Evolutionary conservation across 2,329 filamentous ascomycete species (phyloP).

Genomic region (Neurospora sp.): DNA sequence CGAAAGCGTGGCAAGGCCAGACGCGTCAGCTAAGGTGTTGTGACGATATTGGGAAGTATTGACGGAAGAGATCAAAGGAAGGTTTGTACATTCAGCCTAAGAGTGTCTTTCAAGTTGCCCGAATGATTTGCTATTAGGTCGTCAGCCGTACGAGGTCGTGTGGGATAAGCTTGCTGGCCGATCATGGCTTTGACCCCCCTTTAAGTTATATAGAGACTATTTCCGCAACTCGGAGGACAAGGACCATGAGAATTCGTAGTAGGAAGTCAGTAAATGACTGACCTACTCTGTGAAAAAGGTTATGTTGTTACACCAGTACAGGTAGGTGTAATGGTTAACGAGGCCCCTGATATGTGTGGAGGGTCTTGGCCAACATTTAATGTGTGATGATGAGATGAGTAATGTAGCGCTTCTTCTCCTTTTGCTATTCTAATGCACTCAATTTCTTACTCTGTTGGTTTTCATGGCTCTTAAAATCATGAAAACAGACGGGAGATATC

Average conservation of each 20-base stretch:
- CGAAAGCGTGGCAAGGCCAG: not conserved
- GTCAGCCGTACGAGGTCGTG: not conserved
- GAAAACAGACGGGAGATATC: not conserved
- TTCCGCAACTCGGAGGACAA: not conserved
- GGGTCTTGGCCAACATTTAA: not conserved
- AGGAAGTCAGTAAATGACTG: not conserved
- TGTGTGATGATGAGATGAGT: not conserved
- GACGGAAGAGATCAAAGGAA: slow-evolving; percentile 19
- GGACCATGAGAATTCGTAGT: not conserved
- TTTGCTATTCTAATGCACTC: not conserved
- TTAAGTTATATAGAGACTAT: not conserved
- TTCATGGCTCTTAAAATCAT: not conserved
- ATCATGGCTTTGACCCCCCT: not conserved
- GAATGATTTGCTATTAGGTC: not conserved
- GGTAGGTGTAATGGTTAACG: not conserved
- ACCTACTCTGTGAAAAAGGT: not conserved
- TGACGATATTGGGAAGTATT: slow-evolving; percentile 23
- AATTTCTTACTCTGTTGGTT: not conserved
- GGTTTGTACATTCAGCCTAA: not conserved
- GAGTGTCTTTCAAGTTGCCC: not conserved
- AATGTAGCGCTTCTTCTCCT: not conserved
- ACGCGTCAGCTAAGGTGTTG: not conserved
- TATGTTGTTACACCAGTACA: not conserved
- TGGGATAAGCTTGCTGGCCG: not conserved
- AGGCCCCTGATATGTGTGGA: not conserved